Evolutionary conservation across 176 grass and related monocot genomes (phyloP), one percentile per base, ranked within the genome.

Genomic region (Leersia perrieri): DNA sequence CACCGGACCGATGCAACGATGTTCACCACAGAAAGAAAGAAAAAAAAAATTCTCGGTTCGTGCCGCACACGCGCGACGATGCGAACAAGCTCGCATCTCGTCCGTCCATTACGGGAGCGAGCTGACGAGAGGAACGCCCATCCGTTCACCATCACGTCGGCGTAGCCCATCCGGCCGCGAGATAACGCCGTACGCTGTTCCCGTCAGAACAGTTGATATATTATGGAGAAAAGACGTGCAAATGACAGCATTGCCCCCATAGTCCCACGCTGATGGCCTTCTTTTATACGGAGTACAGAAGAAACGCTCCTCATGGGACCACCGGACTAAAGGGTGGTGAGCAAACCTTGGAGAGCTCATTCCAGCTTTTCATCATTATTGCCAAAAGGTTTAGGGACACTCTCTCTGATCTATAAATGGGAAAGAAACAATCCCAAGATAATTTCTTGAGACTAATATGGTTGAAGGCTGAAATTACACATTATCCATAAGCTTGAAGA

Each of bases 341-440:
- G 18, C 72, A 55, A 29, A 64, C 79, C 85, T 72, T 84, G 69
- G 75, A 73, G 71, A 34, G 22, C 75, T 62, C 74, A 3, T 62
- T 67, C 41, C 62, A 70, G 12, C 81, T 84, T 80, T 80, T 28
- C 75, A 68, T 67, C 86, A 83, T 88, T 67, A 83, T 68, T 88
- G 68, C 80, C 74, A 88, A 79, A 88, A 88, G 86, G 60, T 33
- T 53, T n/a, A 34, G 10, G 45, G 36, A 9, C 79, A 0, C 13
- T 18, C 35, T 72, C 74, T 26, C 55, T 12, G 33, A 42, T 66
- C 80, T 15, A 83, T 60, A 87, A 71, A 82, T 65, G 11, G 58
- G 66, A 64, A 77, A 22, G 26, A n/a, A 78, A 83, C 67, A 27
- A 49, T 42, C 58, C 33, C n/a, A 29, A 33, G 26, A 62, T 63